Conservation (phyloP, 2,329 filamentous ascomycete genomes). For the Microcyclosporella mali region DNA sequence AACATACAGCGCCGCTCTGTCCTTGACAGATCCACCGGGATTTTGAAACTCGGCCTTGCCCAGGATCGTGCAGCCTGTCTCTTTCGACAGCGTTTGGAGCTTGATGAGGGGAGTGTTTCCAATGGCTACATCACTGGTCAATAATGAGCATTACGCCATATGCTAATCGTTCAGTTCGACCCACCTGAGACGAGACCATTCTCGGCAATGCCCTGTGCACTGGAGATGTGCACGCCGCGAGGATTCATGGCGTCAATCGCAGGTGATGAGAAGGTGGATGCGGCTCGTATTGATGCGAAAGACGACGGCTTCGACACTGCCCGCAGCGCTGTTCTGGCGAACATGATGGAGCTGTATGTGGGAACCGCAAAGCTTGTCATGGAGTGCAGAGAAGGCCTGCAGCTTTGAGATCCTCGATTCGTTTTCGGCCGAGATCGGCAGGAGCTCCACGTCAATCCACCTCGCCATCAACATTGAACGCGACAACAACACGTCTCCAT, state of each 20-base stretch:
- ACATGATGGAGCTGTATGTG: slow-evolving; percentile 11
- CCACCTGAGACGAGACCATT: slow-evolving; percentile 73
- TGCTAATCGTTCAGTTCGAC: slow-evolving; percentile 13
- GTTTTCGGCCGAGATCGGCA: too few relatives aligned
- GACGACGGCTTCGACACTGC: slow-evolving; percentile 18
- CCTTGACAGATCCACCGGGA: slow-evolving; percentile 92
- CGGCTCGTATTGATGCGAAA: slow-evolving; percentile 17
- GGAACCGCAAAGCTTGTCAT: background rate
- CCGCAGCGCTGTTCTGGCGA: slow-evolving; percentile 20
- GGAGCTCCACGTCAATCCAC: slow-evolving; percentile 2
- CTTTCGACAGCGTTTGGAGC: slow-evolving; percentile 76
- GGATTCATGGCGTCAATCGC: slow-evolving; percentile 26
- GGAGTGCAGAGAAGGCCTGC: too few relatives aligned
- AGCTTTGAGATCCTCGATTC: too few relatives aligned
- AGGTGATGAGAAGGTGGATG: slow-evolving; percentile 21
- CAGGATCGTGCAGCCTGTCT: slow-evolving; percentile 88
- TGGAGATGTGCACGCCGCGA: slow-evolving; percentile 62
- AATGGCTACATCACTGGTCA: slow-evolving; percentile 59
- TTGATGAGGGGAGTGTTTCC: slow-evolving; percentile 94
- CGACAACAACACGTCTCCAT: slow-evolving; percentile 7
- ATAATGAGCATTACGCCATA: slow-evolving; percentile 4
- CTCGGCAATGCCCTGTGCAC: slow-evolving; percentile 70
- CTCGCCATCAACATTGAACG: slow-evolving; percentile 4
- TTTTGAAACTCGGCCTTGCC: slow-evolving; percentile 99
- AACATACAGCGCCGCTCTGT: slow-evolving; percentile 89